Evolutionary conservation across 164 flowering plant species (phyloP).

Genomic region (Taxillus chinensis): DNA sequence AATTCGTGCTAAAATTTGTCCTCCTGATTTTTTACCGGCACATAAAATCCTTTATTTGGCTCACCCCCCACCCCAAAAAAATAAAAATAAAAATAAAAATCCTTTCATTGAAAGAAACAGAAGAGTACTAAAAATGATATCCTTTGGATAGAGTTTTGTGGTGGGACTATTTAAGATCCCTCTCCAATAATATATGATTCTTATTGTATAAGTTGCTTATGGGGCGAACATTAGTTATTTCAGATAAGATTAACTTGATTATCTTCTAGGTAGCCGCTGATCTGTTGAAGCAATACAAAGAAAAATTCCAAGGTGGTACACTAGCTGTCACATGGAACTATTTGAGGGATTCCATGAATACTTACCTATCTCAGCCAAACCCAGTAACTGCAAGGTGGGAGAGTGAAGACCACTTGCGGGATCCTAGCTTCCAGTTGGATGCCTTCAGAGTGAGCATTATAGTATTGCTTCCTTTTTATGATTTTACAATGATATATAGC

Average conservation of each 20-base stretch:
- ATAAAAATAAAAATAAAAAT: too few species aligned
- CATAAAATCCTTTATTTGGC: too few species aligned
- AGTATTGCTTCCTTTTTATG: background rate
- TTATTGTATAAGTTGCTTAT: background rate
- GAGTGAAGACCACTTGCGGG: conserved; percentile 79
- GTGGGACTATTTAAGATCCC: background rate
- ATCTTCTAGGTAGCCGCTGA: conserved; percentile 69
- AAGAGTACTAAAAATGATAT: too few species aligned
- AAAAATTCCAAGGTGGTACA: conserved; percentile 87
- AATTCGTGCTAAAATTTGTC: too few species aligned
- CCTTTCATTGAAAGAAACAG: too few species aligned
- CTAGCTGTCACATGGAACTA: conserved; percentile 89
- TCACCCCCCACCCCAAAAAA: too few species aligned
- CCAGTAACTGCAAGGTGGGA: conserved; percentile 95
- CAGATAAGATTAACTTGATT: background rate
- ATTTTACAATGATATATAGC: background rate
- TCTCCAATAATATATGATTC: background rate
- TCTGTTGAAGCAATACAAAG: conserved; percentile 80
- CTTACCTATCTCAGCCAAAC: conserved; percentile 88
- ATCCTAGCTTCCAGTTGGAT: conserved; percentile 87
- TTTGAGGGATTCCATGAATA: conserved; percentile 81
- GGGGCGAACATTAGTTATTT: background rate
- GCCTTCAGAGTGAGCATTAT: conserved; percentile 72
- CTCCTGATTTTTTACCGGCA: too few species aligned
- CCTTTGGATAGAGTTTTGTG: too few species aligned